Base-by-base conservation (phyloP, 768 basidiomycete genomes). In the Suillus subalutaceus region DNA sequence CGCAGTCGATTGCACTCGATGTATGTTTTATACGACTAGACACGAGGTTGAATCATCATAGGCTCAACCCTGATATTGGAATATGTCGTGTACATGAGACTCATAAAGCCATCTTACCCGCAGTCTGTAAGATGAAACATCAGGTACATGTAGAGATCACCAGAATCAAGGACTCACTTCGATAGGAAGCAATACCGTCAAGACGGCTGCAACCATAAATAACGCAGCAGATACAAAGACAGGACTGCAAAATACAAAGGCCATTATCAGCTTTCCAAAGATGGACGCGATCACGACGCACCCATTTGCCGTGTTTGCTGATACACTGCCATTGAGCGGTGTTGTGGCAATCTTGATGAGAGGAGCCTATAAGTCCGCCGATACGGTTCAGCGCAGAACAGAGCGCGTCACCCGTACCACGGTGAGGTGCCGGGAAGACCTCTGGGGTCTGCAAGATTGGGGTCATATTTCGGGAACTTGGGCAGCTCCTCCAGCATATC, bases 351-450 rank as follows among this genome's bases (percentile, higher is more conserved):
- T 84, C 67, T 84, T 83, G 72, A 84, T 83, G 46, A 84, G 75
- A 37, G 84, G 84, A 0, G 83, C 79, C 41, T n/a, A 85, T 79
- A 63, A 85, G 74, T 13, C 83, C 84, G 41, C 79, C 80, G 48
- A 84, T 78, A 43, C 83, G 78, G 70, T 86, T 86, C 69, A 85
- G 78, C 18, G 79, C 82, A 66, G 79, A 80, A 67, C 74, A 82
- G 68, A 80, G 80, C 4, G 85, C 85, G 64, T 85, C 83, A 12
- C 84, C 85, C 0, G 85, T 86, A 3, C 86, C 86, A 43, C 86
- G 81, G 67, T 85, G 84, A 4, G 84, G 83, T 0, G 84, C 84
- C 0, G 86, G 84, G 77, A 88, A 88, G 23, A 85, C 83, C 70
- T 88, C 86, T 1, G 86, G 86, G 9, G 86, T 87, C 69, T 43